phyloP scores from a whole-genome alignment of 2,329 filamentous ascomycete genomes.

The Aspergillus vadensis region DNA sequence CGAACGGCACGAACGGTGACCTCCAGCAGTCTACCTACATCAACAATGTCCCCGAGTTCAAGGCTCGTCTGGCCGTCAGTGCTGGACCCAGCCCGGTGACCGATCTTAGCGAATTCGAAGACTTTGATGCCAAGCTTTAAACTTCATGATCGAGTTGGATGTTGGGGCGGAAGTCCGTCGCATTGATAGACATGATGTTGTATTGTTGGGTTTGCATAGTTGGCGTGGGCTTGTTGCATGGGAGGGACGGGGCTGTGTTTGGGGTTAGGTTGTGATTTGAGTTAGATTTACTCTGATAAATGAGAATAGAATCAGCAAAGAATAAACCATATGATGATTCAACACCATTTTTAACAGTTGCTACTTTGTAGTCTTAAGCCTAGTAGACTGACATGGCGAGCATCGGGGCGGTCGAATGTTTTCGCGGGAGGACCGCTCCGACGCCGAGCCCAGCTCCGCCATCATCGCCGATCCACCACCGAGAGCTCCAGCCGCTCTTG shows the following conservation, averaged over 20 bases:
- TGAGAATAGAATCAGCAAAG: background rate
- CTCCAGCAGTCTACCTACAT: slow-evolving; percentile 60
- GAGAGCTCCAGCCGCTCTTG: background rate
- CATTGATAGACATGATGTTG: background rate
- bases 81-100: slow-evolving; percentile 71
- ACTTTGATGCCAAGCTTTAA: slow-evolving; percentile 78
- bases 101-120: slow-evolving; percentile 82
- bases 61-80: slow-evolving; percentile 72
- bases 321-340: background rate
- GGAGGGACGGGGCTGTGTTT: background rate
- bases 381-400: background rate
- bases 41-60: slow-evolving; percentile 77
- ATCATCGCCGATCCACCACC: background rate
- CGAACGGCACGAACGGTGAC: slow-evolving; percentile 33
- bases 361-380: too few relatives aligned
- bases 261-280: background rate
- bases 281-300: background rate
- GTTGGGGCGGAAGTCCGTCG: background rate
- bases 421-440: slow-evolving; percentile 21
- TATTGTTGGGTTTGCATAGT: background rate
- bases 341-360: background rate
- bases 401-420: slow-evolving; percentile 30
- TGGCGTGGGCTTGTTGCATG: background rate
- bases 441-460: slow-evolving; percentile 2
- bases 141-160: background rate